Conservation (phyloP, 2,329 filamentous ascomycete genomes). For the Bipolaris oryzae region DNA sequence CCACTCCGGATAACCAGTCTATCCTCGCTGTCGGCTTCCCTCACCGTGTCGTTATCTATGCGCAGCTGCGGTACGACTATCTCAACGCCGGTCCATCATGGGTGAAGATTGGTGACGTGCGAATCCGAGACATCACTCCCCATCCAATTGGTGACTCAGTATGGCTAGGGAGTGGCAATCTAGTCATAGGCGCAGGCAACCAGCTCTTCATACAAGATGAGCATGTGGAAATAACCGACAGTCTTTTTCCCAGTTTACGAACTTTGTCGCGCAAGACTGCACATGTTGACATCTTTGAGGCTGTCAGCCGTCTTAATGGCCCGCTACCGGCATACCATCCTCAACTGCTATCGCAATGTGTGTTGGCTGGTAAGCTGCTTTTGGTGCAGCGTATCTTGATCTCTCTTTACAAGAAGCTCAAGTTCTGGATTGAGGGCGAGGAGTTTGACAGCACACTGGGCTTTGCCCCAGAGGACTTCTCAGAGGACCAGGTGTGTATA, state of each 20-base stretch:
- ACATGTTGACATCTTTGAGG: slow-evolving; percentile 75
- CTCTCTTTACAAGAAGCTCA: slow-evolving; percentile 75
- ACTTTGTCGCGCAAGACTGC: slow-evolving; percentile 56
- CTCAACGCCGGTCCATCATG: slow-evolving; percentile 87
- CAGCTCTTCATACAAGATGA: slow-evolving; percentile 87
- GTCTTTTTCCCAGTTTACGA: slow-evolving; percentile 63
- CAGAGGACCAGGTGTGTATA: slow-evolving; percentile 51
- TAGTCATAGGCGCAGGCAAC: slow-evolving; percentile 89
- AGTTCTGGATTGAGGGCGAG: slow-evolving; percentile 83
- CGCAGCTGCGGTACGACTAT: slow-evolving; percentile 91
- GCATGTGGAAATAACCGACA: slow-evolving; percentile 68
- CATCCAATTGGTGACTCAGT: slow-evolving; percentile 92
- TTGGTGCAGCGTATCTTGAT: slow-evolving; percentile 76
- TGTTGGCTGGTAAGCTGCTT: slow-evolving; percentile 75
- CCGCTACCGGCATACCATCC: slow-evolving; percentile 91
- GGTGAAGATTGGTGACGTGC: slow-evolving; percentile 83
- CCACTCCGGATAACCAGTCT: slow-evolving; percentile 85
- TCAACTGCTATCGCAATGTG: slow-evolving; percentile 85
- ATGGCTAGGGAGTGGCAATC: slow-evolving; percentile 83
- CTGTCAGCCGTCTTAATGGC: slow-evolving; percentile 83
- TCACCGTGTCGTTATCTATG: slow-evolving; percentile 80
- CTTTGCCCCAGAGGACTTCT: slow-evolving; percentile 57
- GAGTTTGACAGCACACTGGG: slow-evolving; percentile 78
- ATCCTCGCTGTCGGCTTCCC: slow-evolving; percentile 92
- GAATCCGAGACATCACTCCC: slow-evolving; percentile 79